These are phyloP conservation scores for Lantana camara DNA, from an alignment of 257 asterid species.

Conservation along the genomic window DNA sequence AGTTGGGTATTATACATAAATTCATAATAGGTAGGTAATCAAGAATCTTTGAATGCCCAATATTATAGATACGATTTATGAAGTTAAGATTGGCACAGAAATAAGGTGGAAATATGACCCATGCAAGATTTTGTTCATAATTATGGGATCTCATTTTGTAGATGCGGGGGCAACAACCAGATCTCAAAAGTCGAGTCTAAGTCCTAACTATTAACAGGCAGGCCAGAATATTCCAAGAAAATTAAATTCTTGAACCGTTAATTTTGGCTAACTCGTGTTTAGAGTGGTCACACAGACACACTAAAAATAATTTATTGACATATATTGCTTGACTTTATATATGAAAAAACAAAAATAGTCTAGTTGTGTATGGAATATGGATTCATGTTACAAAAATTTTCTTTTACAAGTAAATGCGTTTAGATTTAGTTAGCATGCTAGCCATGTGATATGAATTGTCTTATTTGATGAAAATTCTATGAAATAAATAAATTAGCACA, in stretches of 20 bases:
- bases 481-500: too few relatives aligned
- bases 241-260: not conserved
- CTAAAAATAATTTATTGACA: too few relatives aligned
- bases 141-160: constrained; percentile 37
- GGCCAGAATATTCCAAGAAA: constrained; percentile 1
- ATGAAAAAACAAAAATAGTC: too few relatives aligned
- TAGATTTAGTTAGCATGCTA: too few relatives aligned
- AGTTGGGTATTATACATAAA: not conserved
- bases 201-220: constrained; percentile 27
- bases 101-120: constrained; percentile 19
- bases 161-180: constrained; percentile 32
- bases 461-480: too few relatives aligned
- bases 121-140: too few relatives aligned
- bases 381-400: not conserved
- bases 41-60: constrained; percentile 28
- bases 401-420: not conserved
- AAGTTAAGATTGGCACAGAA: not conserved
- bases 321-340: too few relatives aligned
- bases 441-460: too few relatives aligned
- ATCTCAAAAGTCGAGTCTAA: constrained; percentile 45
- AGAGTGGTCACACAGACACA: too few relatives aligned
- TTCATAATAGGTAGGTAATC: not conserved
- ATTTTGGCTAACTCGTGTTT: not conserved
- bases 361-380: not conserved
- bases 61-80: constrained; percentile 1